A percentile compares a stretch with the other conserved stretches of the same genome.
Evolutionary conservation across 108 stramenopile genomes (phyloP).

Genomic region (Hondaea fermentalgiana): DNA sequence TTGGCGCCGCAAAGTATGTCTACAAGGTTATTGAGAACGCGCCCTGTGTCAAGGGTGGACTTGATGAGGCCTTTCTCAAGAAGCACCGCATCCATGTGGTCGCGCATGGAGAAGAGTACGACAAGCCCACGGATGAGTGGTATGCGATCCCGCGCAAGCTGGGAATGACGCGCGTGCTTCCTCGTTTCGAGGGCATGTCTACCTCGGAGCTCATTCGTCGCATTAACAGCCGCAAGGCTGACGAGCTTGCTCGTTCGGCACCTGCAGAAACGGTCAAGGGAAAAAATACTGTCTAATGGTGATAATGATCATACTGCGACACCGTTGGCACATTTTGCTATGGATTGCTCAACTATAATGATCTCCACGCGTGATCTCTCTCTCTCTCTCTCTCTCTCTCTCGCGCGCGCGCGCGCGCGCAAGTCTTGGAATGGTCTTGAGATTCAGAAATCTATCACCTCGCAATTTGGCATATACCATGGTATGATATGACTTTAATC

Average conservation of each 20-base stretch:
- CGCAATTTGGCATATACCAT: too few species aligned
- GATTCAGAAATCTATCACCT: too few species aligned
- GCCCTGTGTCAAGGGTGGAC: slow-evolving; percentile 63
- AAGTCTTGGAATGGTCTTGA: too few species aligned
- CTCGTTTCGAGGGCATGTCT: neutral
- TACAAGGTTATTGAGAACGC: slow-evolving; percentile 76
- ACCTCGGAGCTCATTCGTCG: slow-evolving; percentile 4
- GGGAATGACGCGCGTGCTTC: neutral
- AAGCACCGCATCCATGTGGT: slow-evolving; percentile 81
- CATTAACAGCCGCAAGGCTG: neutral
- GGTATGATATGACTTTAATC: too few species aligned
- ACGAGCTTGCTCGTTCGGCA: neutral
- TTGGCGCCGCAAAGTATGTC: slow-evolving; percentile 77
- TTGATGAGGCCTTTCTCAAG: slow-evolving; percentile 70
- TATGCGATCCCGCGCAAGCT: slow-evolving; percentile 3
- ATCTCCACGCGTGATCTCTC: too few species aligned
- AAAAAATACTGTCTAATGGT: neutral
- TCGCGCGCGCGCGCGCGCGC: too few species aligned
- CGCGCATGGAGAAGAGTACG: slow-evolving; percentile 73
- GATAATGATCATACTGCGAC: too few species aligned
- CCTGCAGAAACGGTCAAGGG: neutral
- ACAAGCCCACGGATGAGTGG: neutral
- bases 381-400: too few species aligned
- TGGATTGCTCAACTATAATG: too few species aligned
- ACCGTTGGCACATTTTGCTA: too few species aligned